phyloP scores from a whole-genome alignment of 257 asterid species.

The Nicotiana undulata region DNA sequence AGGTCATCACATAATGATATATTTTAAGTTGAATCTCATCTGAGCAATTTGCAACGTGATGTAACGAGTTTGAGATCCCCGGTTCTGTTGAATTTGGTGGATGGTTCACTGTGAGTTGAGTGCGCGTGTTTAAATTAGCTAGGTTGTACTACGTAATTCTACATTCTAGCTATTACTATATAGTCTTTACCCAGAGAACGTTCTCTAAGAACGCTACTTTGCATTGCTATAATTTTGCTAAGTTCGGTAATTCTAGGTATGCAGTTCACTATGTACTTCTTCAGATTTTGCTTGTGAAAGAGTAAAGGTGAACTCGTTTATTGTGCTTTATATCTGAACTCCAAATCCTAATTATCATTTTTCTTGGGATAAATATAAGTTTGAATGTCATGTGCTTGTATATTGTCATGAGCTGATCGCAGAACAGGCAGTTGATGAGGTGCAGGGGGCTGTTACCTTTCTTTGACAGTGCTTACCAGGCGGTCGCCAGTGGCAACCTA shows the following conservation, averaged over 20 bases:
- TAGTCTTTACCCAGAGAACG: neutral
- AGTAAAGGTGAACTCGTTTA: neutral
- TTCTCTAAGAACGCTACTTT: neutral
- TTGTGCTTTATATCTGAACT: neutral
- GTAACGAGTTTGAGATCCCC: neutral
- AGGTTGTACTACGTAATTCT: neutral
- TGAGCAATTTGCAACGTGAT: neutral
- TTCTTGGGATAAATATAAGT: neutral
- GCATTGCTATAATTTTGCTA: no score
- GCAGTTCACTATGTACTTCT: neutral
- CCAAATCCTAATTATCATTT: neutral
- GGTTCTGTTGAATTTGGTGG: neutral
- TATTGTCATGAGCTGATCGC: neutral
- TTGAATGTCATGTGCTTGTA: neutral
- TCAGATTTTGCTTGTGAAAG: neutral
- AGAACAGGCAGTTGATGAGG: no score
- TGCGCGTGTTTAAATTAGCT: neutral
- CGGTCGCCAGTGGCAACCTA: no score
- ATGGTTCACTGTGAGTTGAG: neutral
- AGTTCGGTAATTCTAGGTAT: no score
- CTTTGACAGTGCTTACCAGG: no score
- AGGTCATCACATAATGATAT: no score
- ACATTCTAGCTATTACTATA: neutral
- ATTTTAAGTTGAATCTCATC: no score
- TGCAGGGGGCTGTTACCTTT: no score